Evolutionary conservation across 2,329 filamentous ascomycete species (phyloP).

Genomic region (Teratosphaeria pseudoeucalypti): DNA sequence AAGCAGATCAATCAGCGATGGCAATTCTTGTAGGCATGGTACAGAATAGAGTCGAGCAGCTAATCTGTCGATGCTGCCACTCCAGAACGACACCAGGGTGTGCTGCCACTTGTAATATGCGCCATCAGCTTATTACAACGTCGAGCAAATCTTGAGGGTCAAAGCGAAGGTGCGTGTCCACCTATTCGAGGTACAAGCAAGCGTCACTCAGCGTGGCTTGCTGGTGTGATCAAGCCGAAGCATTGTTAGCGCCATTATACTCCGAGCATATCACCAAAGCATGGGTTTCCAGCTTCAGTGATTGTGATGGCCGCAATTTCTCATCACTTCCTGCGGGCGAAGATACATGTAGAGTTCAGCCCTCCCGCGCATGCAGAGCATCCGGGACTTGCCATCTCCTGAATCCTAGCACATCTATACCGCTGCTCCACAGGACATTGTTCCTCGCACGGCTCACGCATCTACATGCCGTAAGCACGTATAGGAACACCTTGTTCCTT

Average conservation of each 20-base stretch:
- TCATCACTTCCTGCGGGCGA: no score
- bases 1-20: conserved; percentile 61
- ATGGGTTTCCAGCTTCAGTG: no score
- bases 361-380: neutral
- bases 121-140: neutral
- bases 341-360: neutral
- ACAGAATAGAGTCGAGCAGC: neutral
- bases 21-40: conserved; percentile 30
- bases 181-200: no score
- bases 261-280: no score
- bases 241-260: no score
- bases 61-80: neutral
- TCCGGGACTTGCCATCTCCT: neutral
- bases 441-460: neutral
- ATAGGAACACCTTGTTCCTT: neutral
- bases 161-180: no score
- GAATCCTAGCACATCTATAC: neutral
- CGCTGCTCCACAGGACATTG: neutral
- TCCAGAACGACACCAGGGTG: neutral
- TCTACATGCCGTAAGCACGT: neutral
- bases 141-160: no score
- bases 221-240: no score
- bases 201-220: no score
- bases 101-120: neutral
- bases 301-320: no score